A percentile compares a stretch with the other conserved stretches of the same genome.
phyloP scores from a whole-genome alignment of 2,329 filamentous ascomycete genomes.

The Fusarium newnesense region DNA sequence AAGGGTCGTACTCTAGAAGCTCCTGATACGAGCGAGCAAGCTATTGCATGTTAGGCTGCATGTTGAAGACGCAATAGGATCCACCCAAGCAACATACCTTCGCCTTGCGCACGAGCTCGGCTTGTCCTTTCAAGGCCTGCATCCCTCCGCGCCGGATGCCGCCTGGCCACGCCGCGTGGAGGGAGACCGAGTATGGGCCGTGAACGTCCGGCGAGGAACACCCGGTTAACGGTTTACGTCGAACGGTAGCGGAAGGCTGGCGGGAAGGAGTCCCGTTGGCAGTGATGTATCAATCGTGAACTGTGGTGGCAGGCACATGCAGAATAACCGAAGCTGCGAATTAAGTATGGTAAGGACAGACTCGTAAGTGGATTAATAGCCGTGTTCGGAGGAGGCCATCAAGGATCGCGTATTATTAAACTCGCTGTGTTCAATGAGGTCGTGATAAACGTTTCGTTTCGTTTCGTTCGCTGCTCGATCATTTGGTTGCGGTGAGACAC shows the following conservation, averaged over 20 bases:
- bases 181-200: constrained; percentile 22
- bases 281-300: constrained; percentile 34
- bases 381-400: not conserved
- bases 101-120: constrained; percentile 70
- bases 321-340: constrained; percentile 21
- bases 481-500: constrained; percentile 30
- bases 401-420: constrained; percentile 1
- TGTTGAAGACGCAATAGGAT: not conserved
- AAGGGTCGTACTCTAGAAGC: constrained; percentile 81
- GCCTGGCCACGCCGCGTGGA: constrained; percentile 36
- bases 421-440: not conserved
- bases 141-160: constrained; percentile 53
- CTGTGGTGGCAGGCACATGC: constrained; percentile 35
- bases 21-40: constrained; percentile 97
- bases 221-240: constrained; percentile 8
- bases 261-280: constrained; percentile 32
- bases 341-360: constrained; percentile 19
- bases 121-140: constrained; percentile 66
- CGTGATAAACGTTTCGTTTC: constrained; percentile 29
- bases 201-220: constrained; percentile 1
- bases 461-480: constrained; percentile 15
- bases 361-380: constrained; percentile 1
- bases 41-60: constrained; percentile 56
- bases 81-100: constrained; percentile 56
- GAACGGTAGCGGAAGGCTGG: constrained; percentile 12